A percentile compares a stretch with the other conserved stretches of the same genome.
Conservation (phyloP, 768 basidiomycete genomes). For the Obba rivulosa region DNA sequence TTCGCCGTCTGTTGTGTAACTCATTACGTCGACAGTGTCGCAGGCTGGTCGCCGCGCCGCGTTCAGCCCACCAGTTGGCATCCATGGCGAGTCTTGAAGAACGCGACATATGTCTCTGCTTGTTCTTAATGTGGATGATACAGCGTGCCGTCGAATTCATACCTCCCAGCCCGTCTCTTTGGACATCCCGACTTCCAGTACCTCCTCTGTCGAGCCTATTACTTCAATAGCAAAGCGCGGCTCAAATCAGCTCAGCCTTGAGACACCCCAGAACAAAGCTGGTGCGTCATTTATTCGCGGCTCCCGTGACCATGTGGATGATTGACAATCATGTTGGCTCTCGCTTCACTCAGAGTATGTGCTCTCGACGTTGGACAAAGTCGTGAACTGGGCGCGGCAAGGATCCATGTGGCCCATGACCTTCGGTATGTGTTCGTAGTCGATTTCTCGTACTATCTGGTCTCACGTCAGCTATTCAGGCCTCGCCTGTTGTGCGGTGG, state of each 20-base stretch:
- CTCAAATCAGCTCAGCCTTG: constrained; percentile 80
- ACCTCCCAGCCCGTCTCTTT: constrained; percentile 38
- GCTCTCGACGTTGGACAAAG: constrained; percentile 90
- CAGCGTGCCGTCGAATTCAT: constrained; percentile 54
- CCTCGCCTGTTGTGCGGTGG: constrained; percentile 97
- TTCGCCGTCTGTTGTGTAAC: neutral
- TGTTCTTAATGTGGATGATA: neutral
- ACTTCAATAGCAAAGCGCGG: constrained; percentile 71
- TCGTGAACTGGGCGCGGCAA: constrained; percentile 96
- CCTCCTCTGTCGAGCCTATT: constrained; percentile 46
- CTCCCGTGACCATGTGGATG: neutral
- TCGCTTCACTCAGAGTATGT: constrained; percentile 74
- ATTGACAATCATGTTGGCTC: neutral
- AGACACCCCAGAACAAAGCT: constrained; percentile 85
- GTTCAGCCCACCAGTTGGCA: constrained; percentile 39
- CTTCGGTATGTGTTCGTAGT: constrained; percentile 49
- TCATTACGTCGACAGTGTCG: constrained; percentile 23
- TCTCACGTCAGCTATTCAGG: constrained; percentile 37
- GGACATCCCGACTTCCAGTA: constrained; percentile 38
- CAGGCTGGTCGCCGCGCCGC: constrained; percentile 39
- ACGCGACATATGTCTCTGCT: neutral
- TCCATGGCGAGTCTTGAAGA: constrained; percentile 33
- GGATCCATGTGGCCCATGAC: constrained; percentile 99
- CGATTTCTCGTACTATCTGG: neutral
- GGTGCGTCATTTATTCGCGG: constrained; percentile 40